These are phyloP conservation scores for Candida ipomoeae DNA, from an alignment of 805 yeast species.

Conservation along the genomic window DNA sequence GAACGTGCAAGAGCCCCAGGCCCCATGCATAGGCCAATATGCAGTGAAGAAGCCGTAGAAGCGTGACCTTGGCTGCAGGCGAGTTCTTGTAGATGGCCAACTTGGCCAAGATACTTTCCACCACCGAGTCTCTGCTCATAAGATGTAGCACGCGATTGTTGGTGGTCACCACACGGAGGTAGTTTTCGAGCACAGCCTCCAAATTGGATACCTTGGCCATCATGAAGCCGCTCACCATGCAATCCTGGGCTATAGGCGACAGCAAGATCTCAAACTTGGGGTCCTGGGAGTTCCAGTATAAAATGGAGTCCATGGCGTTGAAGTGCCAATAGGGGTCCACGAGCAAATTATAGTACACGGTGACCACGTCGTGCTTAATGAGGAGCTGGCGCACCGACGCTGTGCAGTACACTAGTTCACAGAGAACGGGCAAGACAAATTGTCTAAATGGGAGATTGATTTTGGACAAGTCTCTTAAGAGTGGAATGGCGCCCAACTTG, in stretches of 20 bases:
- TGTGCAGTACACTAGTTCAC: conserved; percentile 49
- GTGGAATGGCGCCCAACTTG: conserved; percentile 43
- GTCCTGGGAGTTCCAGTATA: conserved; percentile 36
- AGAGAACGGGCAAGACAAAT: conserved; percentile 49
- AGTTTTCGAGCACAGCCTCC: conserved; percentile 41
- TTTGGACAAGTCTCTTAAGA: conserved; percentile 35
- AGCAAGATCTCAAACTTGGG: conserved; percentile 21
- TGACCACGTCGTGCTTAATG: conserved; percentile 34
- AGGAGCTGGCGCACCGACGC: conserved; percentile 34
- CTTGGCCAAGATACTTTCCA: conserved; percentile 29
- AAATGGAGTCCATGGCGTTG: conserved; percentile 49
- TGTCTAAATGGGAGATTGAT: conserved; percentile 46
- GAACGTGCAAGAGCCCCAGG: neutral
- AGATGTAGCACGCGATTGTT: conserved; percentile 17
- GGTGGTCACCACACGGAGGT: conserved; percentile 31
- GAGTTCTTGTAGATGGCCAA: conserved; percentile 25
- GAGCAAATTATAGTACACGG: conserved; percentile 37
- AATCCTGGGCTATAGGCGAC: conserved; percentile 23
- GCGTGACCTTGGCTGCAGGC: conserved; percentile 36
- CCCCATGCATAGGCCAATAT: conserved; percentile 4
- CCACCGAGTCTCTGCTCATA: conserved; percentile 26
- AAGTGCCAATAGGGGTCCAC: conserved; percentile 56
- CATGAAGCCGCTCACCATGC: conserved; percentile 38
- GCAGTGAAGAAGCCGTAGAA: conserved; percentile 20
- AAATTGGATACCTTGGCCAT: conserved; percentile 37